These are phyloP conservation scores for Gardenia jasminoides DNA, from an alignment of 257 asterid species.

Conservation along the genomic window DNA sequence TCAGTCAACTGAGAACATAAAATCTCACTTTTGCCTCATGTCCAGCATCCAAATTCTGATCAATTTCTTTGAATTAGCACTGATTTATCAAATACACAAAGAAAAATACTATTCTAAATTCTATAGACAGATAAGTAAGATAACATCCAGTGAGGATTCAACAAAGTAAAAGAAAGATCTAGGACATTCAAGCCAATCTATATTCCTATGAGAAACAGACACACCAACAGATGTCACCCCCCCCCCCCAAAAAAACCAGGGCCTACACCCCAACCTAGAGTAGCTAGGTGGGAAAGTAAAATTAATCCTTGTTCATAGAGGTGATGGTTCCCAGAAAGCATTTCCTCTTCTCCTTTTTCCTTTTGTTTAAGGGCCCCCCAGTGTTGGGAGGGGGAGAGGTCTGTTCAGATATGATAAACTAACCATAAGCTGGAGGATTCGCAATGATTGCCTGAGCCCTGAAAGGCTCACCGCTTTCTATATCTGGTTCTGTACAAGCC, in stretches of 20 bases:
- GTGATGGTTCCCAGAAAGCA: background rate
- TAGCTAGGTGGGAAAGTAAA: too few relatives aligned
- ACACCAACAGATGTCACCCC: background rate
- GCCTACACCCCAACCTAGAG: too few relatives aligned
- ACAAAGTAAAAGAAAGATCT: background rate
- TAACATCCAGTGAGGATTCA: background rate
- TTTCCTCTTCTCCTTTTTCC: background rate
- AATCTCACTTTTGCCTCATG: background rate
- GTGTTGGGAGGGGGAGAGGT: background rate
- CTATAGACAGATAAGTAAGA: background rate
- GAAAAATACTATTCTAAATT: background rate
- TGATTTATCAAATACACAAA: background rate
- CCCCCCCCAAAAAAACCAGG: too few relatives aligned
- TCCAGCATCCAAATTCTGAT: background rate
- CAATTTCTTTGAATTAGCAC: background rate
- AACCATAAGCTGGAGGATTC: slow-evolving; percentile 99
- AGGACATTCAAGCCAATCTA: background rate
- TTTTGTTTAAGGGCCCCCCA: background rate
- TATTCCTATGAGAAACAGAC: background rate
- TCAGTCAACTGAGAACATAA: background rate
- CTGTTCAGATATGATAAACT: slow-evolving; percentile 26
- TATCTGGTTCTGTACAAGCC: slow-evolving; percentile 93
- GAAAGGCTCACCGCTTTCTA: slow-evolving; percentile 70
- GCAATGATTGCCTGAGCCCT: slow-evolving; percentile 98
- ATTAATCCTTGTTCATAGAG: too few relatives aligned